Base-by-base conservation (phyloP, 352 stramenopile genomes). In the Blastocystis sp. region DNA sequence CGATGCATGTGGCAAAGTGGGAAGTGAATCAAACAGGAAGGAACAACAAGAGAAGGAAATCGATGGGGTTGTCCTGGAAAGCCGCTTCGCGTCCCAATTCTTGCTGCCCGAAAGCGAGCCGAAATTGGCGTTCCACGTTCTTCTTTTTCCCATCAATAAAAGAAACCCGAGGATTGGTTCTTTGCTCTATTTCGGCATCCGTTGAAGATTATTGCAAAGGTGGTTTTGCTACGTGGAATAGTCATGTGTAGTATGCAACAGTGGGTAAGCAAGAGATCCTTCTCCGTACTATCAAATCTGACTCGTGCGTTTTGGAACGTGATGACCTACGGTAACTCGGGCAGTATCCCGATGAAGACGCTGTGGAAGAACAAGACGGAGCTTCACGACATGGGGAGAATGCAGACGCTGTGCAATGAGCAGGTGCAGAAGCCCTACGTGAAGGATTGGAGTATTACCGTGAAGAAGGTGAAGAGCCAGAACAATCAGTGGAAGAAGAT, bases 181-280 rank as follows among this genome's bases (percentile, higher is more conserved):
- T 34, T 34, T 34, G 28, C 28, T 34, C 28, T 34, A 34, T 34
- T 34, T 34, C 28, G 28, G 28, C 28, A 34, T 34, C 28, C 28
- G 28, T 0, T 34, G 28, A 34, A 34, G 28, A 34, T 34, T 34
- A 34, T 34, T 34, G 28, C 28, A 34, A 34, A 34, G 28, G 28
- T 34, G 28, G 28, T 34, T 34, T 34, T 34, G 28, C 28, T 34
- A 34, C 28, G 28, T 34, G 28, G 28, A 34, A 34, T 34, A 34
- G 28, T 34, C 28, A 34, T 34, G 21, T 63, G 19, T 79, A 79
- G 69, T 64, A 79, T 79, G 69, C 69, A 79, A 28, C 17, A 28
- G 69, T 79, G n/a, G 28, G 69, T 79, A n/a, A 64, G 69, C 21
- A 79, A 62, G 63, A 79, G 69, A 79, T 79, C 69, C 69, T 79